Evolutionary conservation across 108 stramenopile genomes (phyloP), one percentile per base, ranked within the genome.

Genomic region (Cyclotella sp.): DNA sequence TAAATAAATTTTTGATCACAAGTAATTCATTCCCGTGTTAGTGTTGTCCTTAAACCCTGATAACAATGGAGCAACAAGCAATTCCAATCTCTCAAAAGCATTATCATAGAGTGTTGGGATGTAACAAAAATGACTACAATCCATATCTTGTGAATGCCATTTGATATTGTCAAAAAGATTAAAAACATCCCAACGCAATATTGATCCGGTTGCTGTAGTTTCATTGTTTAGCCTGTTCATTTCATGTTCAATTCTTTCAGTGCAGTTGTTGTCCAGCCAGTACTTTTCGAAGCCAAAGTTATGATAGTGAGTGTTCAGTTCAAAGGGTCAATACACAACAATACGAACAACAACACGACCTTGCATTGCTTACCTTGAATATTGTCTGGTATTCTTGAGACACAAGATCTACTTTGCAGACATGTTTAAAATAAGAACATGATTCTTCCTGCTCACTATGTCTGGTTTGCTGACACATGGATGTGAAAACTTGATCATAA

Each of bases 241-340:
- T 72, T 72, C 70, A n/a, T 21, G 26, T 46, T 72, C 58, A 7
- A 72, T 60, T 34, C 59, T 41, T 0, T 59, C 57, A 0, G 70
- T 72, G 59, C 59, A 72, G 28, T 72, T 60, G 59, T 72, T 72
- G 5, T 58, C 58, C 0, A 42, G 59, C 70, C 70, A 72, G 58
- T 40, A 72, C 64, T 65, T 3, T 3, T 24, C 22, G 3, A 24
- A 22, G 21, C n/a, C n/a, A 22, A 3, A 26, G 9, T 49, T 7
- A 49, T 16, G n/a, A 49, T n/a, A 49, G 9, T 16, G 47, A 7
- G 15, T 9, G 47, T 49, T n/a, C 3, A 49, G n/a, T 49, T 34
- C 34, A 2, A 34, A 34, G 4, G 34, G 4, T 34, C 34, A 34
- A 5, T 58, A 3, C 18, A 15, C 26, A 58, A 41, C 12, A 27